Evolutionary conservation across 345 rosid genomes (phyloP), one percentile per base, ranked within the genome.

Genomic region (Lepidium africanum): DNA sequence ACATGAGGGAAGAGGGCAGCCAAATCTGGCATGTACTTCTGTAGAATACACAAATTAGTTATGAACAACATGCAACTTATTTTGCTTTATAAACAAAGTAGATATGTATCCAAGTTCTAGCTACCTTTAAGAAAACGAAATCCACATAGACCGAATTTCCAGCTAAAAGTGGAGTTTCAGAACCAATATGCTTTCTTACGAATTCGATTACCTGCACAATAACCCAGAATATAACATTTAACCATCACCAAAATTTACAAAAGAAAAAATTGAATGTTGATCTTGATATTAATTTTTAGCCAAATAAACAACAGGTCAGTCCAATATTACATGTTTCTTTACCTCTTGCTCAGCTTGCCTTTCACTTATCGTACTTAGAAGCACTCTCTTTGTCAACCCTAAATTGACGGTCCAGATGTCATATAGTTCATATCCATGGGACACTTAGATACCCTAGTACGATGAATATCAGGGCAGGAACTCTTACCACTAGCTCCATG

Each of bases 131-230:
- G 79, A 91, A 94, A 11, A 70, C 41, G 51, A 80, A 81, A 74
- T 94, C 99, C 70, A 82, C 81, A 45, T 94, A 94, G 27, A 94
- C 73, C 0, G 96, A 88, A 78, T 94, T 94, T 76, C 99, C 97
- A 15, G 97, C 95, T 65, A 91, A 70, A 58, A 36, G 87, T 75
- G 95, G 90, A 0, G 79, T 79, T 56, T 70, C 72, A 54, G 85
- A 53, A 47, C 97, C 91, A 57, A 89, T 73, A 71, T 94, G 81
- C 67, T 69, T 79, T 74, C 67, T 91, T 14, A 94, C 86, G 65
- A 94, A 94, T 62, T 84, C 81, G 16, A 83, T 77, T 54, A 91
- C 95, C 97, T 88, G 95, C 84, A 87, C 12, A 16, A 46, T 13
- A 59, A 50, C 47, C 62, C 50, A 64, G 2, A 48, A 2, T 65